Evolutionary conservation across 257 asterid genomes (phyloP).

Genomic region (Fraxinus cuspidata): DNA sequence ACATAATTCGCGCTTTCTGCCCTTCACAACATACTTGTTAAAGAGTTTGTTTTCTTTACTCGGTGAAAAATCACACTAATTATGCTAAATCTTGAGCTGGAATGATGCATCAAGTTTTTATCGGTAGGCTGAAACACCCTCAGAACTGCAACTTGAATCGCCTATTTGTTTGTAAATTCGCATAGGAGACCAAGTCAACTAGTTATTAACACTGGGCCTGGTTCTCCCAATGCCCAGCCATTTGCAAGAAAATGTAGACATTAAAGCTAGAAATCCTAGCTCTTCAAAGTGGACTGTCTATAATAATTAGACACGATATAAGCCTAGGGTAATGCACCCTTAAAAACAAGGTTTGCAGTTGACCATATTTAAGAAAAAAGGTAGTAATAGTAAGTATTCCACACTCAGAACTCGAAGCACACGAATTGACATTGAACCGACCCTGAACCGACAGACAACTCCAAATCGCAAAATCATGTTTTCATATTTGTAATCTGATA

Average conservation of each 20-base stretch:
- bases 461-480: neutral
- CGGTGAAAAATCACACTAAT: no score
- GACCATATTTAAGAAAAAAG: conserved; percentile 8
- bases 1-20: no score
- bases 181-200: neutral
- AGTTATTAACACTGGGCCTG: neutral
- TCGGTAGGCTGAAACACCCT: neutral
- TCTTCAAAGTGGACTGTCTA: neutral
- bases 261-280: neutral
- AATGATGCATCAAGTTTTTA: neutral
- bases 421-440: conserved; percentile 27
- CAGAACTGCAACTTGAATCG: neutral
- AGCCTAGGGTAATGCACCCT: conserved; percentile 27
- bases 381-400: conserved; percentile 2
- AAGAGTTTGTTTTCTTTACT: no score
- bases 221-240: neutral
- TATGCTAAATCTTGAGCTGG: no score
- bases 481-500: conserved; percentile 7
- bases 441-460: neutral
- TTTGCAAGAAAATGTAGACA: neutral
- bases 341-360: conserved; percentile 11
- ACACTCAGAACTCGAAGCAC: conserved; percentile 29
- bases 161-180: neutral
- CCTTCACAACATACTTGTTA: no score
- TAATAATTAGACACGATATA: conserved; percentile 3